These are phyloP conservation scores for Pseudogymnoascus sp. DNA, from an alignment of 2,329 filamentous ascomycete genomes.

Conservation along the genomic window DNA sequence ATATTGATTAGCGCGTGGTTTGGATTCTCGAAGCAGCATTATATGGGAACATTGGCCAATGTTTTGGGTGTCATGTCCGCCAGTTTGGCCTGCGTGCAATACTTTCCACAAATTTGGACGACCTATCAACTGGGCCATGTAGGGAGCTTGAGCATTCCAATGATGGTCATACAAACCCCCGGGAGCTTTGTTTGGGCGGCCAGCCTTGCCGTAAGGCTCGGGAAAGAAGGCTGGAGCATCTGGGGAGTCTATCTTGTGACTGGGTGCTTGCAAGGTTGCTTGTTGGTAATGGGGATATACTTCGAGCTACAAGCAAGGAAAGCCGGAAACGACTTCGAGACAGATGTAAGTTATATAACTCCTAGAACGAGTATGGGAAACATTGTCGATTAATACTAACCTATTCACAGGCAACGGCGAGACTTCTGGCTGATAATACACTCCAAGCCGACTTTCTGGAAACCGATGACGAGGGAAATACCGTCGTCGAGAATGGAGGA, in stretches of 20 bases:
- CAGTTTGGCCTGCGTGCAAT: conserved; percentile 76
- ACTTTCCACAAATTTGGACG: conserved; percentile 89
- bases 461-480: conserved; percentile 23
- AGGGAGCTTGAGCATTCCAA: conserved; percentile 85
- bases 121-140: conserved; percentile 80
- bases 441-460: conserved; percentile 14
- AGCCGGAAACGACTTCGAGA: background rate
- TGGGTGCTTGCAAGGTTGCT: conserved; percentile 71
- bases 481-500: conserved; percentile 20
- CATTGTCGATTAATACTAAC: background rate
- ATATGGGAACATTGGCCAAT: conserved; percentile 75
- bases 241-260: conserved; percentile 91
- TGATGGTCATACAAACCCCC: conserved; percentile 97
- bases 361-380: background rate
- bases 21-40: conserved; percentile 51
- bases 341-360: background rate
- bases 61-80: conserved; percentile 74
- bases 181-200: conserved; percentile 84
- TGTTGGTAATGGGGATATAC: conserved; percentile 72
- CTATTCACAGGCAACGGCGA: background rate
- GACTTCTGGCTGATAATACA: background rate
- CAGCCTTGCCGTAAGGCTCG: conserved; percentile 73
- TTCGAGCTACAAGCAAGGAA: conserved; percentile 49
- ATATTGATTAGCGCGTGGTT: conserved; percentile 64
- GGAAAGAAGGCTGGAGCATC: conserved; percentile 81